phyloP scores from a whole-genome alignment of 2,329 filamentous ascomycete genomes.

The Plenodomus tracheiphilus region DNA sequence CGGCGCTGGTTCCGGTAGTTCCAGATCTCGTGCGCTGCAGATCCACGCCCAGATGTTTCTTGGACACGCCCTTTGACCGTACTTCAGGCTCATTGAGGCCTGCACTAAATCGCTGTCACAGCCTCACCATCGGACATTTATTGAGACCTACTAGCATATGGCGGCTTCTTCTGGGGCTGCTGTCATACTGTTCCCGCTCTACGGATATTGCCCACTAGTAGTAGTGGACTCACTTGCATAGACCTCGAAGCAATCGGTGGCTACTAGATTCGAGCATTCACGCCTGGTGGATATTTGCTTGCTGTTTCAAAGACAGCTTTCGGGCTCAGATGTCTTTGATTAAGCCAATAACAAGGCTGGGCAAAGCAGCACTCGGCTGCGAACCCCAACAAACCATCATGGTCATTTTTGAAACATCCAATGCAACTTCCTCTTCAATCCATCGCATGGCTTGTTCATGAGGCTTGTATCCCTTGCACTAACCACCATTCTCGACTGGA shows the following conservation, averaged over 20 bases:
- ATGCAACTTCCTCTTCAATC: neutral
- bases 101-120: too few species aligned
- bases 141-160: neutral
- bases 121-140: neutral
- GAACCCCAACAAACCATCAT: neutral
- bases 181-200: too few species aligned
- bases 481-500: neutral
- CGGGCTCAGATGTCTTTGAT: neutral
- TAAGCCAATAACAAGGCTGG: neutral
- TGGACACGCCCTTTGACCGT: neutral
- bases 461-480: neutral
- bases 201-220: too few species aligned
- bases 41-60: neutral
- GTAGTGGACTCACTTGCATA: neutral
- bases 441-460: neutral
- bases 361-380: neutral
- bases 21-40: conserved; percentile 6
- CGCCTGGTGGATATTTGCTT: neutral
- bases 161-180: neutral
- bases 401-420: neutral
- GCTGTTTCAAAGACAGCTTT: neutral
- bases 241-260: neutral
- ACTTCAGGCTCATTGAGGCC: neutral
- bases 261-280: neutral
- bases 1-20: conserved; percentile 11